These are phyloP conservation scores for Earliella scabrosa DNA, from an alignment of 1,284 basidiomycete genomes.

Conservation along the genomic window DNA sequence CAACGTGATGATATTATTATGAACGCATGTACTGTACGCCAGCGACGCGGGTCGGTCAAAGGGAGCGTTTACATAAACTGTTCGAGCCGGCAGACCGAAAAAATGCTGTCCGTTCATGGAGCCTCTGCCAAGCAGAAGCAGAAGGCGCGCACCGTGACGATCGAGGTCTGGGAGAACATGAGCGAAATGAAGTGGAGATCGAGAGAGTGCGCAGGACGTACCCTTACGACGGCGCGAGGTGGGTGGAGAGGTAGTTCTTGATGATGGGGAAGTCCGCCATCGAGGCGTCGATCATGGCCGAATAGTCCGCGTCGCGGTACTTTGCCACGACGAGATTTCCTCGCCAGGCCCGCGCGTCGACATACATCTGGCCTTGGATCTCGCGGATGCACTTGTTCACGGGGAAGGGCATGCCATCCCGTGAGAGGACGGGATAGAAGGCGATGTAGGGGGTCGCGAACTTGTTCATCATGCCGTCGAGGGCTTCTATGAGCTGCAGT, in stretches of 20 bases:
- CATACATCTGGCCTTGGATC: conserved; percentile 65
- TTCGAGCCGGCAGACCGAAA: background rate
- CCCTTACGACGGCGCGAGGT: conserved; percentile 47
- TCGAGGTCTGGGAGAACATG: background rate
- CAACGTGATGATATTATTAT: conserved; percentile 17
- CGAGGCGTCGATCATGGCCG: conserved; percentile 68
- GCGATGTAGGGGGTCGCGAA: conserved; percentile 79
- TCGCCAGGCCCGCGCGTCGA: conserved; percentile 70
- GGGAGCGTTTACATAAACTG: conserved; percentile 14
- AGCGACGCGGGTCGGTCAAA: conserved; percentile 10
- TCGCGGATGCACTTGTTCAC: conserved; percentile 75
- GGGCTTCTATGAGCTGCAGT: conserved; percentile 66
- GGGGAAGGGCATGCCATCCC: conserved; percentile 79
- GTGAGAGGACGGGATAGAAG: conserved; percentile 74
- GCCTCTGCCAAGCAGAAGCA: background rate
- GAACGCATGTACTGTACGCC: conserved; percentile 19
- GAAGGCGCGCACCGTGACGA: background rate
- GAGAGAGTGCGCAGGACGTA: background rate
- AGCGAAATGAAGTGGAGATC: conserved; percentile 1
- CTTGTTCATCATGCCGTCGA: conserved; percentile 78
- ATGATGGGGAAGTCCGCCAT: conserved; percentile 83
- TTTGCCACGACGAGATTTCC: conserved; percentile 80
- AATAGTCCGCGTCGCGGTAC: conserved; percentile 70
- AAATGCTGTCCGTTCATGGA: conserved; percentile 4
- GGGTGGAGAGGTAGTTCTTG: conserved; percentile 75